phyloP scores from a whole-genome alignment of 129 eudicot species.

The Flaveria robusta region DNA sequence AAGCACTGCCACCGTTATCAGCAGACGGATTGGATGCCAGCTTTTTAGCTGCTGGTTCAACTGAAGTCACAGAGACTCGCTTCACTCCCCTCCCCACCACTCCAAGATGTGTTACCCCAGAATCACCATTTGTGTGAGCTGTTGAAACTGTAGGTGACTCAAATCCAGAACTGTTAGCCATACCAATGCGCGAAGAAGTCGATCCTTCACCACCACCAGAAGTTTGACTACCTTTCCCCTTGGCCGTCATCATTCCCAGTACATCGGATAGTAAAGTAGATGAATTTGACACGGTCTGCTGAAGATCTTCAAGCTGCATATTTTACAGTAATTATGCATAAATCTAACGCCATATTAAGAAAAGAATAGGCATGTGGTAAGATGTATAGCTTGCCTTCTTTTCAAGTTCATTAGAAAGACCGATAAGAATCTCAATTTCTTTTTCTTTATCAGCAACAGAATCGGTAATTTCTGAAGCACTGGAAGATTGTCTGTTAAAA shows the following conservation, averaged over 20 bases:
- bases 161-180: slow-evolving; percentile 43
- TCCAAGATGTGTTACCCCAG: slow-evolving; percentile 87
- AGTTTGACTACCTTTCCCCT: slow-evolving; percentile 51
- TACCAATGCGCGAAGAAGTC: slow-evolving; percentile 40
- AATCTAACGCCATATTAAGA: not conserved
- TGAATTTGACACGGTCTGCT: slow-evolving; percentile 77
- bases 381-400: slow-evolving; percentile 63
- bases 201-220: slow-evolving; percentile 4
- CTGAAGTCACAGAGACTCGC: slow-evolving; percentile 66
- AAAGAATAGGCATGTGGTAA: not conserved
- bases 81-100: slow-evolving; percentile 98
- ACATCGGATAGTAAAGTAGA: slow-evolving; percentile 70
- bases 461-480: slow-evolving; percentile 42
- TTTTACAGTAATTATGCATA: slow-evolving; percentile 17
- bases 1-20: slow-evolving; percentile 51
- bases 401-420: slow-evolving; percentile 77
- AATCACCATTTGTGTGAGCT: slow-evolving; percentile 57
- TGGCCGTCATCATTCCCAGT: slow-evolving; percentile 65
- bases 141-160: slow-evolving; percentile 73
- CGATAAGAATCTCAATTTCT: slow-evolving; percentile 76
- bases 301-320: slow-evolving; percentile 94
- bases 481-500: slow-evolving; percentile 52
- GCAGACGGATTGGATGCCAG: slow-evolving; percentile 49
- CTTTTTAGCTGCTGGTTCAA: slow-evolving; percentile 48
- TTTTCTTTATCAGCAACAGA: slow-evolving; percentile 57